phyloP scores from a whole-genome alignment of 208 protist genomes.

The Plasmodiophora brassicae region DNA sequence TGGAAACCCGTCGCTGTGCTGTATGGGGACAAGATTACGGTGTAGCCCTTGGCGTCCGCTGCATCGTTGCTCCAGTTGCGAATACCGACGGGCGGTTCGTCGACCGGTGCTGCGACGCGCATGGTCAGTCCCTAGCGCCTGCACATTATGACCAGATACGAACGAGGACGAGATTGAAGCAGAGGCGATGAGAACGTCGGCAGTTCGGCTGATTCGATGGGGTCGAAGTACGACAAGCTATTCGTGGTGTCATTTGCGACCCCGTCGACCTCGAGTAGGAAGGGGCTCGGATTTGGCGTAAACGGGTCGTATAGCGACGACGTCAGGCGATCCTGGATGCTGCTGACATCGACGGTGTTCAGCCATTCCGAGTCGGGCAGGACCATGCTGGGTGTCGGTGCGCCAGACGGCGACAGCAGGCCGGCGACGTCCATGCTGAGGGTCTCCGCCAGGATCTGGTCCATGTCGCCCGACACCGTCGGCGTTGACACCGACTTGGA shows the following conservation, averaged over 20 bases:
- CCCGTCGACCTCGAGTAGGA: background rate
- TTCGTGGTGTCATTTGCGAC: background rate
- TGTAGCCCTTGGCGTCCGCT: background rate
- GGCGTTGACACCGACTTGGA: too few relatives aligned
- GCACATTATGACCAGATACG: background rate
- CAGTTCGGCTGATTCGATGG: too few relatives aligned
- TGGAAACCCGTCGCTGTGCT: background rate
- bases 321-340: too few relatives aligned
- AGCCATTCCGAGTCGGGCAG: background rate
- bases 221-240: background rate
- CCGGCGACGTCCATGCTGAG: background rate
- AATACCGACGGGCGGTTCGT: background rate
- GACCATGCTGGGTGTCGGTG: background rate
- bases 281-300: background rate
- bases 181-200: background rate
- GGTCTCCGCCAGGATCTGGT: background rate
- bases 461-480: background rate
- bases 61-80: background rate
- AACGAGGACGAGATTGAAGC: background rate
- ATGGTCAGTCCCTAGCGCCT: background rate
- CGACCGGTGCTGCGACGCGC: background rate
- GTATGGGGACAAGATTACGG: background rate
- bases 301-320: too few relatives aligned
- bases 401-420: background rate
- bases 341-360: background rate